Conservation (phyloP, 441 rosid species). For the Melastoma candidum region DNA sequence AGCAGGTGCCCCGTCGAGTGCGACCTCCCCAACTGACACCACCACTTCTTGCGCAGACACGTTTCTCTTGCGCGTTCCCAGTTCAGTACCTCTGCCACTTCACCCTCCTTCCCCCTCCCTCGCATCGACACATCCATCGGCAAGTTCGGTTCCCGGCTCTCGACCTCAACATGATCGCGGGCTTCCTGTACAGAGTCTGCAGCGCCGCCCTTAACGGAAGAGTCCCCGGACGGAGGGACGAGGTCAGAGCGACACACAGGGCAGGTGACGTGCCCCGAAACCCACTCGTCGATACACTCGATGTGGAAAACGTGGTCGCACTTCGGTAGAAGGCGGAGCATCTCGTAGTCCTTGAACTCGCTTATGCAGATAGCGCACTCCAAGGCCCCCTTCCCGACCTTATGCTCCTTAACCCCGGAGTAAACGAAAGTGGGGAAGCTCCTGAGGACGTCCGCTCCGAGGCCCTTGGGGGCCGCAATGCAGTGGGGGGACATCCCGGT, state of each 20-base stretch:
- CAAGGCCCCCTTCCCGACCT: neutral
- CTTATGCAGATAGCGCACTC: constrained; percentile 1
- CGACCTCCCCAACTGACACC: neutral
- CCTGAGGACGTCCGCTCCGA: too few species aligned
- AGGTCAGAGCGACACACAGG: neutral
- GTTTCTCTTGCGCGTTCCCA: too few species aligned
- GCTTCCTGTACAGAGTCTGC: neutral
- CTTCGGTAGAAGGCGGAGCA: neutral
- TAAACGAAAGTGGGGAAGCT: too few species aligned
- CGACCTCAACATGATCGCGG: neutral
- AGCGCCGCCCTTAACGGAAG: constrained; percentile 2
- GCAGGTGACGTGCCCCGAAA: constrained; percentile 1
- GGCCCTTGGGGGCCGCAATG: too few species aligned
- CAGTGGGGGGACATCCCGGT: too few species aligned
- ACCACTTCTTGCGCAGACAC: too few species aligned
- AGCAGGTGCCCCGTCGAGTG: constrained; percentile 18
- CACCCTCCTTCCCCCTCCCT: too few species aligned
- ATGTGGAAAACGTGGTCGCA: neutral
- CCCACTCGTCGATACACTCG: constrained; percentile 1
- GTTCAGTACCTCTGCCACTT: too few species aligned
- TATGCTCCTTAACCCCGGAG: too few species aligned
- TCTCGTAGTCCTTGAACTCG: constrained; percentile 1
- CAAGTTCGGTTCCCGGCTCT: neutral
- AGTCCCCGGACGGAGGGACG: constrained; percentile 10
- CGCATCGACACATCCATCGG: too few species aligned